A percentile compares a stretch with the other conserved stretches of the same genome.
phyloP scores from a whole-genome alignment of 345 rosid genomes.

The Camelina laxa region DNA sequence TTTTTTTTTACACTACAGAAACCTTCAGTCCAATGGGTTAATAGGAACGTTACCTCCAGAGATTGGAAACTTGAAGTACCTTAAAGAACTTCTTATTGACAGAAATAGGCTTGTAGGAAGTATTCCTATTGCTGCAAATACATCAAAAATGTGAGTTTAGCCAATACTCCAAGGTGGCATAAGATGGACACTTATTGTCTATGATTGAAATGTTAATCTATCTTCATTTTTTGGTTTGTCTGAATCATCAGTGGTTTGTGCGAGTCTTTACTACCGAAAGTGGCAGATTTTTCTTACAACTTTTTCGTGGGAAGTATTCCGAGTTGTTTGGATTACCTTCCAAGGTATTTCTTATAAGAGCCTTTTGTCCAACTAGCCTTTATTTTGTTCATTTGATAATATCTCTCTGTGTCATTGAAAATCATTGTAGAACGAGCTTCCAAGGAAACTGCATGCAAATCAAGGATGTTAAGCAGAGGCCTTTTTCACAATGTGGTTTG shows the following conservation, averaged over 20 bases:
- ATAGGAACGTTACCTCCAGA: slow-evolving; percentile 77
- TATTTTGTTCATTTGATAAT: not conserved
- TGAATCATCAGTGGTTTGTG: slow-evolving; percentile 64
- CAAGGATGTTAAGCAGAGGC: slow-evolving; percentile 70
- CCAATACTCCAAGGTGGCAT: not conserved
- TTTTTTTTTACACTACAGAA: slow-evolving; percentile 53
- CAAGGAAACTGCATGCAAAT: slow-evolving; percentile 85
- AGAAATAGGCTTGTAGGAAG: slow-evolving; percentile 86
- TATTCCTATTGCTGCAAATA: slow-evolving; percentile 54
- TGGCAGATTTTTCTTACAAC: slow-evolving; percentile 86
- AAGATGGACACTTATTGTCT: not conserved
- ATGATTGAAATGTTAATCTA: not conserved
- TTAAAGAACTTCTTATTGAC: slow-evolving; percentile 75
- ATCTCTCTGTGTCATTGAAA: not conserved
- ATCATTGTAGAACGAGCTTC: slow-evolving; percentile 67
- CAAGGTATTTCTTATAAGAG: slow-evolving; percentile 53
- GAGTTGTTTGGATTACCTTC: slow-evolving; percentile 75
- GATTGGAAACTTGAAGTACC: slow-evolving; percentile 74
- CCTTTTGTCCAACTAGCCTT: not conserved
- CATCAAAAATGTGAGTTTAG: slow-evolving; percentile 30
- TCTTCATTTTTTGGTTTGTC: slow-evolving; percentile 3
- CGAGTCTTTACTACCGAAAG: slow-evolving; percentile 63
- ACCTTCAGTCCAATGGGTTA: slow-evolving; percentile 92
- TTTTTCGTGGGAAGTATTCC: slow-evolving; percentile 83
- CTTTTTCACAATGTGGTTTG: slow-evolving; percentile 74